Evolutionary conservation across 2,329 filamentous ascomycete genomes (phyloP).

Genomic region (Pseudogymnoascus sp.): DNA sequence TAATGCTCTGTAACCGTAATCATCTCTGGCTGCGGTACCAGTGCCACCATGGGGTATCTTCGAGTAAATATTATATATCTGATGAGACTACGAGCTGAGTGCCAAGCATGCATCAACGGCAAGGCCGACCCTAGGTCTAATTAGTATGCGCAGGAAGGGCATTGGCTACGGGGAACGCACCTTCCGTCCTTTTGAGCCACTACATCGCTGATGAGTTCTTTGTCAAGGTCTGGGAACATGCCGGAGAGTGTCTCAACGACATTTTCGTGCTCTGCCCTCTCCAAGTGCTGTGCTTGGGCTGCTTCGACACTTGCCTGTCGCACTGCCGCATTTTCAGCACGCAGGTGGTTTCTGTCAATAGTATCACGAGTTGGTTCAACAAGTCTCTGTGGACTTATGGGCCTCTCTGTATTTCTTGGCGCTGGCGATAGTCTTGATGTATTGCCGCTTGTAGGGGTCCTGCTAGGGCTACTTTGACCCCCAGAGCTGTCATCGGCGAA

Average conservation of each 20-base stretch:
- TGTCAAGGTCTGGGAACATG: conserved; percentile 95
- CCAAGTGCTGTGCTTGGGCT: conserved; percentile 76
- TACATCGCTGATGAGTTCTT: conserved; percentile 92
- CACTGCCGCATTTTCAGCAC: conserved; percentile 80
- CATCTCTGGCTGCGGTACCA: not conserved
- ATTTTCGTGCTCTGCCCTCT: conserved; percentile 76
- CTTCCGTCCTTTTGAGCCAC: conserved; percentile 91
- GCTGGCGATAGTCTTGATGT: conserved; percentile 29
- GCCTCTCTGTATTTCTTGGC: conserved; percentile 21
- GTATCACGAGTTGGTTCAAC: conserved; percentile 17
- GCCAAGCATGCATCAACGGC: conserved; percentile 83
- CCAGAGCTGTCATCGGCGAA: conserved; percentile 61
- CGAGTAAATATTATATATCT: conserved; percentile 6
- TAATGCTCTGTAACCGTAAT: conserved; percentile 1
- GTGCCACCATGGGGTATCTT: conserved; percentile 3
- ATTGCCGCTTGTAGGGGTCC: conserved; percentile 38
- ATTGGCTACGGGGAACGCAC: conserved; percentile 43
- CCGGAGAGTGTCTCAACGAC: conserved; percentile 88
- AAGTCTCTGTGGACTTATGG: conserved; percentile 18
- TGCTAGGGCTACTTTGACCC: conserved; percentile 27
- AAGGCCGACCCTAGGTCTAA: conserved; percentile 56
- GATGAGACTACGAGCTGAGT: conserved; percentile 33
- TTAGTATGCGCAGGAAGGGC: conserved; percentile 18
- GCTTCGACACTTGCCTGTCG: conserved; percentile 83
- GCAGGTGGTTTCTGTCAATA: conserved; percentile 33